Evolutionary conservation across 805 yeast species (phyloP).

Genomic region (Wickerhamiella sergipiensis): DNA sequence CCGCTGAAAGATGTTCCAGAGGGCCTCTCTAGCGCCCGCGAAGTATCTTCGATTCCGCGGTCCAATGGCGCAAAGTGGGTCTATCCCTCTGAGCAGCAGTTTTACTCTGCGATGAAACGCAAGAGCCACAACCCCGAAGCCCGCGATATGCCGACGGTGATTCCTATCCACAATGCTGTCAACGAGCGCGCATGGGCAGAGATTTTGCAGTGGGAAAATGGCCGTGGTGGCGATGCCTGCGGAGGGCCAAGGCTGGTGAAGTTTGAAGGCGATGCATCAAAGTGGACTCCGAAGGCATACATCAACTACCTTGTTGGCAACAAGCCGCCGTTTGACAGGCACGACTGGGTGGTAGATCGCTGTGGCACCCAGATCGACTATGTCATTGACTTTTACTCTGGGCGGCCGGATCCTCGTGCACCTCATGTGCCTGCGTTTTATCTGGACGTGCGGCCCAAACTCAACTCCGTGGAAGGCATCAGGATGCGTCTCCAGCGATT

Average conservation of each 20-base stretch:
- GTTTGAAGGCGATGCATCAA: constrained; percentile 79
- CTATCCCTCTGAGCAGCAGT: constrained; percentile 91
- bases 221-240: constrained; percentile 30
- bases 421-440: constrained; percentile 48
- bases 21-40: constrained; percentile 56
- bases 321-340: constrained; percentile 83
- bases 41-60: constrained; percentile 70
- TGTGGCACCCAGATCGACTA: constrained; percentile 78
- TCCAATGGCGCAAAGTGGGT: constrained; percentile 72
- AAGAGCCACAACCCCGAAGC: constrained; percentile 78
- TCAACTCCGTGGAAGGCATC: constrained; percentile 69
- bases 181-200: constrained; percentile 88
- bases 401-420: constrained; percentile 34
- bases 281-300: constrained; percentile 79
- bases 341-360: constrained; percentile 82
- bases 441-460: constrained; percentile 84
- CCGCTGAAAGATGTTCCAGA: constrained; percentile 17
- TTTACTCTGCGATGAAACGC: constrained; percentile 84
- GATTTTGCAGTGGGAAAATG: constrained; percentile 67
- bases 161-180: constrained; percentile 87
- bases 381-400: constrained; percentile 81
- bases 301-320: constrained; percentile 51
- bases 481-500: constrained; percentile 52
- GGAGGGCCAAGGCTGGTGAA: constrained; percentile 78
- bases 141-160: constrained; percentile 74